These are phyloP conservation scores for Naematelia encephala DNA, from an alignment of 768 basidiomycete species.

Conservation along the genomic window DNA sequence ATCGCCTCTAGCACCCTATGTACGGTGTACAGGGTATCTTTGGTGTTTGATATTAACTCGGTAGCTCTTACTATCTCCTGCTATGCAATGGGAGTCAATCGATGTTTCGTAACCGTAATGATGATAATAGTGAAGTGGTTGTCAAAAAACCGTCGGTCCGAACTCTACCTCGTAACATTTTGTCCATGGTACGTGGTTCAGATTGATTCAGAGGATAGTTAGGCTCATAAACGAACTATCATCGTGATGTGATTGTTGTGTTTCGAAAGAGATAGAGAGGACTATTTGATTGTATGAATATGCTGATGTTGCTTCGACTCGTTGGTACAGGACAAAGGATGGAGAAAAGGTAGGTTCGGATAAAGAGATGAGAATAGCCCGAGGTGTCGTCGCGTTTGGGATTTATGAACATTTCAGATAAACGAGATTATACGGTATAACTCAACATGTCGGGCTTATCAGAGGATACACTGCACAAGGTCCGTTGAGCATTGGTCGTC, in stretches of 20 bases:
- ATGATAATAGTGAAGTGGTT: neutral
- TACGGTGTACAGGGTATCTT: too few species aligned
- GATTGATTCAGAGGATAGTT: neutral
- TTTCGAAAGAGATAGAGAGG: neutral
- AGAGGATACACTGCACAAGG: constrained; percentile 81
- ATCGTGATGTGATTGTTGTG: neutral
- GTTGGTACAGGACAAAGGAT: too few species aligned
- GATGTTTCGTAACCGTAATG: too few species aligned
- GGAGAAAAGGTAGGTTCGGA: neutral
- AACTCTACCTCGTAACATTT: neutral
- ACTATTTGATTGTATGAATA: neutral
- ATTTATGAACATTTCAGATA: too few species aligned
- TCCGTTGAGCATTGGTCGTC: constrained; percentile 40
- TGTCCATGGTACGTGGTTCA: neutral
- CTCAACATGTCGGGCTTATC: constrained; percentile 60
- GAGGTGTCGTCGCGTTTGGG: too few species aligned
- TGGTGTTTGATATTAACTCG: too few species aligned
- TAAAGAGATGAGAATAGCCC: neutral
- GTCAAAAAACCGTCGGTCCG: neutral
- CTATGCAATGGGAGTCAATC: too few species aligned
- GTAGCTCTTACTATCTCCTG: too few species aligned
- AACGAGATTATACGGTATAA: too few species aligned
- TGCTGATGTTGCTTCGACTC: too few species aligned
- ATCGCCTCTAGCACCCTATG: too few species aligned
- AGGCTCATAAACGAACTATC: constrained; percentile 3